Conservation (phyloP, 1,284 basidiomycete genomes). For the Apiotrichum gamsii region DNA sequence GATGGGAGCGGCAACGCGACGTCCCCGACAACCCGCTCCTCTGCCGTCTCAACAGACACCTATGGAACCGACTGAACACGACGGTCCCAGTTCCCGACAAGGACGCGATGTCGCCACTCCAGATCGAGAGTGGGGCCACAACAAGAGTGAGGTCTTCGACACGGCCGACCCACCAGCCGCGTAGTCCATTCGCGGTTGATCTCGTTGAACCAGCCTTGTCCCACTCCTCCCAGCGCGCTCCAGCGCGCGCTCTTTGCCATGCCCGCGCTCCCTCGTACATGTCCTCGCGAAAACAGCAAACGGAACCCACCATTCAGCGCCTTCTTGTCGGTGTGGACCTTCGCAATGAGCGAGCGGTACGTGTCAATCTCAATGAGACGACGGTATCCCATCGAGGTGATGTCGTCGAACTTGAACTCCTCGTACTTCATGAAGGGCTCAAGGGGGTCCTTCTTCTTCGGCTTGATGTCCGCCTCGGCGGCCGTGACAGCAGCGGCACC, state of each 20-base stretch:
- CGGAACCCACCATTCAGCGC: slow-evolving; percentile 64
- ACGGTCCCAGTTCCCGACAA: no score
- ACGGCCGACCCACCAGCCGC: no score
- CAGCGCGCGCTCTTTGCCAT: background rate
- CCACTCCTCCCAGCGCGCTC: background rate
- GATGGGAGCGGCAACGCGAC: background rate
- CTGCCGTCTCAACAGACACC: no score
- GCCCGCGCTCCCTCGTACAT: background rate
- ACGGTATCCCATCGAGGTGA: slow-evolving; percentile 61
- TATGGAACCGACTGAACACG: no score
- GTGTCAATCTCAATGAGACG: slow-evolving; percentile 64
- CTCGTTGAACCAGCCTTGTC: no score
- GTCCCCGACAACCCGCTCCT: background rate
- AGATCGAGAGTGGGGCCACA: no score
- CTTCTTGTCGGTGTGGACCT: slow-evolving; percentile 77
- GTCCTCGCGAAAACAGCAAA: background rate
- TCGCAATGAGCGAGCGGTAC: slow-evolving; percentile 63
- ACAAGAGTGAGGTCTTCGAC: no score
- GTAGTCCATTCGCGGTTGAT: no score
- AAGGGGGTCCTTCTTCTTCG: no score
- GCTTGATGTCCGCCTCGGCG: no score
- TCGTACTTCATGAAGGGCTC: slow-evolving; percentile 26
- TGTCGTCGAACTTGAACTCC: slow-evolving; percentile 54
- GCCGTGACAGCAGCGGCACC: no score
- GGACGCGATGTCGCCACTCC: no score